Percentiles rank a stretch among this genome's conserved stretches.
These are phyloP conservation scores for Tillandsia leiboldiana DNA, from an alignment of 176 grass and related monocot genomes.

Conservation along the genomic window DNA sequence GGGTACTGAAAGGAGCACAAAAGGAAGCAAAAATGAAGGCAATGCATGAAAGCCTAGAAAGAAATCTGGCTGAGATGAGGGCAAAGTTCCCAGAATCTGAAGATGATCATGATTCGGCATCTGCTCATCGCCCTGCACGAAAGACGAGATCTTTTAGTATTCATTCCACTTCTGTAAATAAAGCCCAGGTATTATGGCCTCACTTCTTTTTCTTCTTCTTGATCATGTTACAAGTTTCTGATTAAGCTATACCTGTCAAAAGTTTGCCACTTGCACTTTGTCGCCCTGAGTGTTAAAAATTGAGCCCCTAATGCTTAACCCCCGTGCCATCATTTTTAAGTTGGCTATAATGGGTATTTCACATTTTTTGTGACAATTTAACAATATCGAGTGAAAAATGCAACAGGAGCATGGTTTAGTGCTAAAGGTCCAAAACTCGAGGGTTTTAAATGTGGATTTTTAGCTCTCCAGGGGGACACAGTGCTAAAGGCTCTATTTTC, in stretches of 20 bases:
- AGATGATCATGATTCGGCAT: constrained; percentile 25
- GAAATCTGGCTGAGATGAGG: constrained; percentile 72
- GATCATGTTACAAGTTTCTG: not conserved
- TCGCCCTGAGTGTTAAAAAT: no score
- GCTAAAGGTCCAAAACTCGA: no score
- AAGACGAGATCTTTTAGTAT: constrained; percentile 40
- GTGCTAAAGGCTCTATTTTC: no score
- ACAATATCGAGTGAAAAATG: no score
- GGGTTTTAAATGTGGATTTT: no score
- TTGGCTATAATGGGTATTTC: no score
- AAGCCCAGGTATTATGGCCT: constrained; percentile 17
- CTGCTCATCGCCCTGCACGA: constrained; percentile 21
- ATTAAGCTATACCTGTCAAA: no score
- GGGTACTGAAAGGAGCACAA: constrained; percentile 53
- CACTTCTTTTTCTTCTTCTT: not conserved
- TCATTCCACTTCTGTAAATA: constrained; percentile 40
- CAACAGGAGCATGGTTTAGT: no score
- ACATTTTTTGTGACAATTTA: not conserved
- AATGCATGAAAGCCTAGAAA: constrained; percentile 80
- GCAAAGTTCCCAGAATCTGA: constrained; percentile 54
- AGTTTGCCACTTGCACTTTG: not conserved
- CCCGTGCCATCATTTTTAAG: no score
- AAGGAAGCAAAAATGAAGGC: constrained; percentile 82
- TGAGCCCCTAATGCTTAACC: no score
- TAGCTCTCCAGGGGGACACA: no score